Evolutionary conservation across 1,284 basidiomycete species (phyloP), one percentile per base, ranked within the genome.

Genomic region (Lignosus rhinocerotis): DNA sequence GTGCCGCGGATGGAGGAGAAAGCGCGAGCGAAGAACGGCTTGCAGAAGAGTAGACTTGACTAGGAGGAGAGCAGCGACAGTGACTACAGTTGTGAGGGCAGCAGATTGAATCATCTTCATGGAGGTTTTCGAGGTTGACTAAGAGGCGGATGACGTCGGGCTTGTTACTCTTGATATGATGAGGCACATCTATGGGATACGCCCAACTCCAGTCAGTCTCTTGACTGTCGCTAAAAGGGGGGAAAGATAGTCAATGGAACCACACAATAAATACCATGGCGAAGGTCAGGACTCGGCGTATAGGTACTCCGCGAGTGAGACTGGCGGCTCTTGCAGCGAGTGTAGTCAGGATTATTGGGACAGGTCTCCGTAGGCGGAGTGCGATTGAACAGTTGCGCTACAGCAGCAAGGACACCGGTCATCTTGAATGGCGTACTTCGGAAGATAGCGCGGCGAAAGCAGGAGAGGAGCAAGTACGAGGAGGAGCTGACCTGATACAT

Each of bases 1-100:
- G 49, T 17, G 17, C 9, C 3, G 31, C 50, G 6, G 17, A 21
- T 6, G 52, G 49, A 6, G 53, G 51, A 33, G 51, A 43, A 14
- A 58, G 53, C 6, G 54, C 34, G 17, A 59, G 42, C 3, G 60
- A 56, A 41, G 57, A 56, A 21, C 45, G 53, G 43, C 55, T 62
- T 31, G 56, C 47, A 41, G 60, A 52, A n/a, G 60, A 59, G 30
- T 58, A 62, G 3, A 62, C 39, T 16, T 59, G 60, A 32, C 47
- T 55, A 14, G 60, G 56, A 25, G 55, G 53, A 41, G 47, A 56
- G 33, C 19, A 56, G 33, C 19, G 45, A 11, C 51, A 51, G 45
- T 56, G 54, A 19, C 53, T 55, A 16, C 56, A 62, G 32, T 62
- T 46, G 3, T 38, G 33, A 30, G 54, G 58, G 31, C 33, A 56